These are phyloP conservation scores for Pisolithus marmoratus DNA, from an alignment of 768 basidiomycete genomes.

Conservation along the genomic window DNA sequence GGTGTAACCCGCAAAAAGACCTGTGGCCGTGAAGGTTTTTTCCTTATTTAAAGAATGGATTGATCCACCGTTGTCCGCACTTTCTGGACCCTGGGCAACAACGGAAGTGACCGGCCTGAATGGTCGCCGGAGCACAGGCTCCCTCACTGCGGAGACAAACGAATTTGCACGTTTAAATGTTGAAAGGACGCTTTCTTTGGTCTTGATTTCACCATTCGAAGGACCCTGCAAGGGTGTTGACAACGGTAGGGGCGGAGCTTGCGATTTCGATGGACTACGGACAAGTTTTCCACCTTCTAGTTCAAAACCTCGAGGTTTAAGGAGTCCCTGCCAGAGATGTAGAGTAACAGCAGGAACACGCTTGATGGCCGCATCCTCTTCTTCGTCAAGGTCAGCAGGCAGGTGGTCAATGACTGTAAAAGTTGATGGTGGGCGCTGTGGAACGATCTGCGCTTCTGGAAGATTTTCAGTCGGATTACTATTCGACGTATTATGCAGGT, in stretches of 20 bases:
- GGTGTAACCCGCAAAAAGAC: constrained; percentile 49
- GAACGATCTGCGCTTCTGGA: constrained; percentile 18
- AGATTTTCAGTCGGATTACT: constrained; percentile 5
- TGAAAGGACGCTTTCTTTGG: constrained; percentile 42
- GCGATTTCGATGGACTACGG: constrained; percentile 52
- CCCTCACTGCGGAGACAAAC: constrained; percentile 40
- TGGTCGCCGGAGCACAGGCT: constrained; percentile 31
- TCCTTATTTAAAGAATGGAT: not conserved
- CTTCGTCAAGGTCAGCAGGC: constrained; percentile 33
- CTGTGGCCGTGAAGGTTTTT: not conserved
- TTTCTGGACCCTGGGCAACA: constrained; percentile 9
- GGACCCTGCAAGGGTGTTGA: constrained; percentile 9
- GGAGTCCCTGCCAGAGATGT: constrained; percentile 65
- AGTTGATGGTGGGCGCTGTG: constrained; percentile 9
- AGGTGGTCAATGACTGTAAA: constrained; percentile 19
- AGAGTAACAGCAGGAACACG: constrained; percentile 59
- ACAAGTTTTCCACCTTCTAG: constrained; percentile 52
- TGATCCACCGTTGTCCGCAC: constrained; percentile 14
- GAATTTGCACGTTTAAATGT: constrained; percentile 61
- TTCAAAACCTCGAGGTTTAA: constrained; percentile 63
- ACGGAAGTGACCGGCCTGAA: constrained; percentile 40
- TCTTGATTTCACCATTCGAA: constrained; percentile 7
- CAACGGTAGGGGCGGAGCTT: constrained; percentile 15
- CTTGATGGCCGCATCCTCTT: constrained; percentile 50
- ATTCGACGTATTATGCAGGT: constrained; percentile 9